phyloP scores from a whole-genome alignment of 202 grass and related monocot species.

The Bolboschoenoplectus hybrid region DNA sequence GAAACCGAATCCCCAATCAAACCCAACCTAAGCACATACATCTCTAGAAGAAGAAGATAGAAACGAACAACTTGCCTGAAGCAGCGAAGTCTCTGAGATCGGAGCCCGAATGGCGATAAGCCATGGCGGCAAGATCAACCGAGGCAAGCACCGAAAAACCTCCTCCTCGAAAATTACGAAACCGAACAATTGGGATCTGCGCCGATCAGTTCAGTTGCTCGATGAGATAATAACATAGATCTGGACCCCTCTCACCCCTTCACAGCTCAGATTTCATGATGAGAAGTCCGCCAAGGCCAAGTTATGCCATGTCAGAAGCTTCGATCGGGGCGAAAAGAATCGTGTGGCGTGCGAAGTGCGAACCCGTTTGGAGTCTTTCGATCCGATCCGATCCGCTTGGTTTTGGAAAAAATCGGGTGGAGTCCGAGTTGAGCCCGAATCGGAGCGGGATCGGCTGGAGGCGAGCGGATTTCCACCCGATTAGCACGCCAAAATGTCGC shows the following conservation, averaged over 20 bases:
- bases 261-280: neutral
- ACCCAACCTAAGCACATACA: neutral
- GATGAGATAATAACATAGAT: conserved; percentile 28
- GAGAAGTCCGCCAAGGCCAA: conserved; percentile 18
- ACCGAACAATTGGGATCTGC: conserved; percentile 33
- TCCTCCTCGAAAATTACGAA: neutral
- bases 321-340: conserved; percentile 29
- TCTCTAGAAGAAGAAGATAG: neutral
- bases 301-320: conserved; percentile 15
- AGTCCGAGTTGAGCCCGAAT: too few relatives aligned
- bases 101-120: conserved; percentile 41
- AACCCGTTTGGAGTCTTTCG: conserved; percentile 9
- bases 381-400: neutral
- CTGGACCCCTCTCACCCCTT: neutral
- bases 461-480: too few relatives aligned
- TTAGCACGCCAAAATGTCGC: too few relatives aligned
- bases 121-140: conserved; percentile 25
- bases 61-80: conserved; percentile 6
- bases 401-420: too few relatives aligned
- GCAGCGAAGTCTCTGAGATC: conserved; percentile 26
- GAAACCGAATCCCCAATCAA: conserved; percentile 4
- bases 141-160: neutral
- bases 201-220: conserved; percentile 1
- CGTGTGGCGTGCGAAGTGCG: neutral
- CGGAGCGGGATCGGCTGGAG: too few relatives aligned